These are phyloP conservation scores for Marchantia paleacea DNA, from an alignment of 225 moss, liverwort and hornwort species.

Conservation along the genomic window DNA sequence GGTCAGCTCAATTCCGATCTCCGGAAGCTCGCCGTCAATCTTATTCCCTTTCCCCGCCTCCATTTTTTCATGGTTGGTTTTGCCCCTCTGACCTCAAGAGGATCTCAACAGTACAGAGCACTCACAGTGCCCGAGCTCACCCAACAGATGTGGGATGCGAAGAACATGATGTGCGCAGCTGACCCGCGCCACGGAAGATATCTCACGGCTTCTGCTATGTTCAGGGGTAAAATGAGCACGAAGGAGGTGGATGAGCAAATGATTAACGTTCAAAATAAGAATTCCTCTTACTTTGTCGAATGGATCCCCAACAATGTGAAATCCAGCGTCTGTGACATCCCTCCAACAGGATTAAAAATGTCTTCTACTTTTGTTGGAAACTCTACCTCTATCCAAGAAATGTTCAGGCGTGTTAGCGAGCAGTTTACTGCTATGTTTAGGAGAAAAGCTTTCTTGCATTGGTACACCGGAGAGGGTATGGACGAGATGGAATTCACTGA, in stretches of 20 bases:
- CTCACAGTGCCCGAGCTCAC: conserved; percentile 44
- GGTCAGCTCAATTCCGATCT: conserved; percentile 53
- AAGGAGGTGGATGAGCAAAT: conserved; percentile 53
- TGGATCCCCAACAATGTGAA: conserved; percentile 54
- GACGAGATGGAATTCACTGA: conserved; percentile 52
- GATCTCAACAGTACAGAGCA: conserved; percentile 49
- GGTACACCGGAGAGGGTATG: conserved; percentile 50
- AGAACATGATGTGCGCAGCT: conserved; percentile 52
- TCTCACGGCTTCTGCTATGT: conserved; percentile 46
- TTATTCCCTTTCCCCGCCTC: conserved; percentile 46
- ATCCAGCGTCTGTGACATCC: conserved; percentile 48
- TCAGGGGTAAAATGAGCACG: conserved; percentile 48
- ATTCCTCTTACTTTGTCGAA: conserved; percentile 47
- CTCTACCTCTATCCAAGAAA: conserved; percentile 50
- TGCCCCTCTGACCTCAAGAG: conserved; percentile 44
- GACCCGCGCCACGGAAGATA: conserved; percentile 51
- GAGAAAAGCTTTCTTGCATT: conserved; percentile 49
- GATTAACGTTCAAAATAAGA: conserved; percentile 51
- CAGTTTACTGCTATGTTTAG: conserved; percentile 54
- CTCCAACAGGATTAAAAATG: conserved; percentile 47
- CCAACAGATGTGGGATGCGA: conserved; percentile 53
- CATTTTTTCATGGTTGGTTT: conserved; percentile 54
- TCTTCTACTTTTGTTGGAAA: conserved; percentile 48
- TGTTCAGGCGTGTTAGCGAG: conserved; percentile 50
- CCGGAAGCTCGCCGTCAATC: conserved; percentile 45